Evolutionary conservation across 257 asterid genomes (phyloP).

Genomic region (Penstemon eatonii): DNA sequence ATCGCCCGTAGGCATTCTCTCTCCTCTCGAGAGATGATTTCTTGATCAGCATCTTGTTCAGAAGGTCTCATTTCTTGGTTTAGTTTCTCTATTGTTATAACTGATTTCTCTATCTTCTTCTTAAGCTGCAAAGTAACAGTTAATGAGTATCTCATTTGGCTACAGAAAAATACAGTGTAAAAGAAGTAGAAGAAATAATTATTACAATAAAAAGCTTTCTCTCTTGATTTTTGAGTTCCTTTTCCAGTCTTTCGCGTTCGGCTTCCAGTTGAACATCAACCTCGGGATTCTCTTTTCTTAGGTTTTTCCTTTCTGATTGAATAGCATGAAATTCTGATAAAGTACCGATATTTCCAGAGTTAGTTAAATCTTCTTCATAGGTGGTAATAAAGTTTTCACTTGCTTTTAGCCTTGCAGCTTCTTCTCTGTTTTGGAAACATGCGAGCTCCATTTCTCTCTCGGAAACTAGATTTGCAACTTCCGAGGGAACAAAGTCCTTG

Average conservation of each 20-base stretch:
- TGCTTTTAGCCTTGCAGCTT: slow-evolving; percentile 77
- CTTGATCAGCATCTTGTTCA: slow-evolving; percentile 60
- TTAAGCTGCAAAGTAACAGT: slow-evolving; percentile 58
- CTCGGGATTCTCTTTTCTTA: slow-evolving; percentile 36
- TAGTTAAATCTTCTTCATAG: slow-evolving; percentile 35
- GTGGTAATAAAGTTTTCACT: slow-evolving; percentile 47
- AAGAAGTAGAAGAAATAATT: slow-evolving; percentile 14
- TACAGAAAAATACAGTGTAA: slow-evolving; percentile 26
- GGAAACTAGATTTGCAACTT: slow-evolving; percentile 63
- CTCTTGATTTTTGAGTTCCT: slow-evolving; percentile 67
- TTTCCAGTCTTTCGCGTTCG: slow-evolving; percentile 61
- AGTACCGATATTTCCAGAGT: slow-evolving; percentile 56
- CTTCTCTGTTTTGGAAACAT: slow-evolving; percentile 68
- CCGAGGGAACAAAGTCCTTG: slow-evolving; percentile 81
- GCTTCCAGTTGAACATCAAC: slow-evolving; percentile 59
- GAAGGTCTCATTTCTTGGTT: slow-evolving; percentile 48
- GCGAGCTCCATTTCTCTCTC: slow-evolving; percentile 67
- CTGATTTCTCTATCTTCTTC: slow-evolving; percentile 69
- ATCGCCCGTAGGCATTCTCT: slow-evolving; percentile 62
- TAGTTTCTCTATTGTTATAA: slow-evolving; percentile 48
- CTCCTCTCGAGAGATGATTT: slow-evolving; percentile 77
- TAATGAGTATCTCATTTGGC: slow-evolving; percentile 23
- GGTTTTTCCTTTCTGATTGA: slow-evolving; percentile 43
- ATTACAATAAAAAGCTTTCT: slow-evolving; percentile 56
- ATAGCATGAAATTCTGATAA: slow-evolving; percentile 65